A percentile compares a stretch with the other conserved stretches of the same genome.
These are phyloP conservation scores for Agaricus subrufescens DNA, from an alignment of 768 basidiomycete species.

Conservation along the genomic window DNA sequence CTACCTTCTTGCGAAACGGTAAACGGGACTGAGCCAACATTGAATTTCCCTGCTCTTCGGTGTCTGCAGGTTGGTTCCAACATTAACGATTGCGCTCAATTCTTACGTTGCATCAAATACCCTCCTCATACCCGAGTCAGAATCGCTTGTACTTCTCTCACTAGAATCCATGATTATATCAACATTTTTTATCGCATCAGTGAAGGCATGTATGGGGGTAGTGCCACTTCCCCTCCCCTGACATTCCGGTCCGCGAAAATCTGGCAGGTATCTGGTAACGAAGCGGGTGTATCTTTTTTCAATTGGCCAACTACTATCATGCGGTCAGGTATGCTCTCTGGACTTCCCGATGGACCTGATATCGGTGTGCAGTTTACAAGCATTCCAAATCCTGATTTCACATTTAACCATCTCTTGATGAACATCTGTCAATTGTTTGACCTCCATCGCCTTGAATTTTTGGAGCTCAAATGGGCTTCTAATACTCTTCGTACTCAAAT, in stretches of 20 bases:
- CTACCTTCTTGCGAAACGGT: not conserved
- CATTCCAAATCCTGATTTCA: no score
- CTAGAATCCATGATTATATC: not conserved
- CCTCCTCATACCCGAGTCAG: not conserved
- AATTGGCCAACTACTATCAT: no score
- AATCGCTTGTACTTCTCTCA: not conserved
- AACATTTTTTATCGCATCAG: not conserved
- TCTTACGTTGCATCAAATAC: slow-evolving; percentile 3
- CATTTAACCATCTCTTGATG: no score
- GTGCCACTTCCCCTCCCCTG: not conserved
- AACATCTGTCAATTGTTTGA: no score
- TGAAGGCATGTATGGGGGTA: not conserved
- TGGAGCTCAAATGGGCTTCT: no score
- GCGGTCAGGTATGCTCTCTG: no score
- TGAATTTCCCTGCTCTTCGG: slow-evolving; percentile 1
- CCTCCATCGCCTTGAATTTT: no score
- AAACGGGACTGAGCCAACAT: not conserved
- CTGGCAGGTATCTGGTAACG: no score
- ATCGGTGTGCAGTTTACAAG: no score
- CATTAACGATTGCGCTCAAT: not conserved
- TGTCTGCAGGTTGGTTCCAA: not conserved
- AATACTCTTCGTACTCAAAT: no score
- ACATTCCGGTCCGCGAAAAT: not conserved
- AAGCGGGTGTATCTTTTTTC: not conserved
- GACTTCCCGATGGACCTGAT: no score